A percentile compares a stretch with the other conserved stretches of the same genome.
Evolutionary conservation across 2,329 filamentous ascomycete genomes (phyloP).

Genomic region (Shiraia bambusicola): DNA sequence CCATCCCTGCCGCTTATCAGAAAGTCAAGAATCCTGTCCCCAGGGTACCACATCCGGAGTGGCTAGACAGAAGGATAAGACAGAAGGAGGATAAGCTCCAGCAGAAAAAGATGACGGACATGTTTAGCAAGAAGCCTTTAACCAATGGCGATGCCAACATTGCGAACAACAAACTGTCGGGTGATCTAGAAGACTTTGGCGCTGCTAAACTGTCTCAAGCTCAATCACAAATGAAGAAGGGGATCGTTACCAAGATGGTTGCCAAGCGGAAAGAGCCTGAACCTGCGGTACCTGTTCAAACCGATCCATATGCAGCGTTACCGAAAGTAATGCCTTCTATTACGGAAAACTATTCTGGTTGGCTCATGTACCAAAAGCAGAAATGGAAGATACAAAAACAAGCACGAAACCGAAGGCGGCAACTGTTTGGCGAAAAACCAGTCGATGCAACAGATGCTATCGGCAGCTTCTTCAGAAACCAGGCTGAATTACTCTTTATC

Average conservation of each 20-base stretch:
- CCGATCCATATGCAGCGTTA: slow-evolving; percentile 78
- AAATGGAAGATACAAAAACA: slow-evolving; percentile 99
- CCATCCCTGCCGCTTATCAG: slow-evolving; percentile 93
- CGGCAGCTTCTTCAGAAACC: slow-evolving; percentile 80
- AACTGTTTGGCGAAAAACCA: slow-evolving; percentile 87
- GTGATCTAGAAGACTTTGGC: slow-evolving; percentile 81
- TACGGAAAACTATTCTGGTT: slow-evolving; percentile 81
- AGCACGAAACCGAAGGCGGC: slow-evolving; percentile 78
- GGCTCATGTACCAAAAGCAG: slow-evolving; percentile 92
- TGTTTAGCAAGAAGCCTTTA: slow-evolving; percentile 75
- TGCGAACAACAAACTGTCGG: slow-evolving; percentile 57
- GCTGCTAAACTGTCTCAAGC: slow-evolving; percentile 52
- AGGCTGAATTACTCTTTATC: slow-evolving; percentile 85
- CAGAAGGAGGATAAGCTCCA: slow-evolving; percentile 97
- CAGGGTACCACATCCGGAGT: slow-evolving; percentile 90
- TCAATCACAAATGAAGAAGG: slow-evolving; percentile 44
- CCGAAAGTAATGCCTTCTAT: slow-evolving; percentile 83
- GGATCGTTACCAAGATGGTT: slow-evolving; percentile 47
- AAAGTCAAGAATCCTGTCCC: slow-evolving; percentile 95
- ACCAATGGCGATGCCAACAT: slow-evolving; percentile 70
- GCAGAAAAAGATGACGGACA: slow-evolving; percentile 96
- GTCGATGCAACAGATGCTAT: slow-evolving; percentile 61
- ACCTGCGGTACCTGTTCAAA: slow-evolving; percentile 54
- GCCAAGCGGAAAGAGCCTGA: slow-evolving; percentile 54
- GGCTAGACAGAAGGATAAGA: slow-evolving; percentile 90